phyloP scores from a whole-genome alignment of 441 rosid species.

The Lepidium campestre region DNA sequence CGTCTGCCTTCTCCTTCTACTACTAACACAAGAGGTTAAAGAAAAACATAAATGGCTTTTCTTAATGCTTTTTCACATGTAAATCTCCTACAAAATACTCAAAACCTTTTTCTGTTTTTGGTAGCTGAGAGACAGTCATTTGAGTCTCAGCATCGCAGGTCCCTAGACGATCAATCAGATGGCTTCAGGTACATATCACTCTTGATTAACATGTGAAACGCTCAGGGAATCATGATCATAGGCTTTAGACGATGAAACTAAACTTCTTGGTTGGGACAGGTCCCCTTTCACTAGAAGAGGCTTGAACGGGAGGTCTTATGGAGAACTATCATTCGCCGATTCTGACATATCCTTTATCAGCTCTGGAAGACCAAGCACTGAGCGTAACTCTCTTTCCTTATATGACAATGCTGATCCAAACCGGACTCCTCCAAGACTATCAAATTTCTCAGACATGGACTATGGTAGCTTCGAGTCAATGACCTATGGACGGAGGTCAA shows the following conservation, averaged over 20 bases:
- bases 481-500: slow-evolving; percentile 39
- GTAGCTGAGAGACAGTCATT: slow-evolving; percentile 42
- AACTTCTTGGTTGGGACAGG: slow-evolving; percentile 35
- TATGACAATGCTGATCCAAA: slow-evolving; percentile 38
- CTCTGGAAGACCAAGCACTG: slow-evolving; percentile 75
- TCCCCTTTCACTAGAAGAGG: slow-evolving; percentile 67
- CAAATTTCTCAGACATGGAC: slow-evolving; percentile 57
- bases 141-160: slow-evolving; percentile 38
- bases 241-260: not conserved
- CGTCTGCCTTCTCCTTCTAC: slow-evolving; percentile 32
- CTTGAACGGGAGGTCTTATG: slow-evolving; percentile 43
- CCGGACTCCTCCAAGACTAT: slow-evolving; percentile 43
- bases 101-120: not conserved
- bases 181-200: slow-evolving; percentile 22
- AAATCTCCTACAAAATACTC: not conserved
- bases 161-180: slow-evolving; percentile 42
- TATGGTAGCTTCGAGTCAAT: slow-evolving; percentile 49
- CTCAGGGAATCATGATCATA: not conserved
- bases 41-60: not conserved
- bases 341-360: slow-evolving; percentile 73
- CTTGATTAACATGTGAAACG: slow-evolving; percentile 3
- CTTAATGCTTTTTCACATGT: not conserved
- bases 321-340: slow-evolving; percentile 46
- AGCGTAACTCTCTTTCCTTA: slow-evolving; percentile 47
- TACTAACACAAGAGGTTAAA: slow-evolving; percentile 35